A percentile compares a stretch with the other conserved stretches of the same genome.
These are phyloP conservation scores for Herpomyces periplanetae DNA, from an alignment of 2,329 filamentous ascomycete genomes.

Conservation along the genomic window DNA sequence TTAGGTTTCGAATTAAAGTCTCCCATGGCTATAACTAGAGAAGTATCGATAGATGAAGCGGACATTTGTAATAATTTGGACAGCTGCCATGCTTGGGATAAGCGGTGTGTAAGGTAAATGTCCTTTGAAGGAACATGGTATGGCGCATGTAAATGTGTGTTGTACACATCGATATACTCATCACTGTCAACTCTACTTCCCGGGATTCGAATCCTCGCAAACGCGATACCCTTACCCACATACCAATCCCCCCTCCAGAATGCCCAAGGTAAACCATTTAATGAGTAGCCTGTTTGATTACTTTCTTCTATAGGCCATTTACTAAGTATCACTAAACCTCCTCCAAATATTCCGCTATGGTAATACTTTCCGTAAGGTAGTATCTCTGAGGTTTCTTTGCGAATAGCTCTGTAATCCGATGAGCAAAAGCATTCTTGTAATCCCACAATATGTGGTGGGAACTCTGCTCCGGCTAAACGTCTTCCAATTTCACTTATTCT, in stretches of 20 bases:
- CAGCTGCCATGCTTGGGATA: constrained; percentile 77
- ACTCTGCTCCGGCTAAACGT: constrained; percentile 25
- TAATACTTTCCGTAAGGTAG: constrained; percentile 84
- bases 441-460: constrained; percentile 46
- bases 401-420: constrained; percentile 40
- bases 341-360: constrained; percentile 51
- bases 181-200: constrained; percentile 18
- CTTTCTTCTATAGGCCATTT: constrained; percentile 73
- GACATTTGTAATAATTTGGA: constrained; percentile 54
- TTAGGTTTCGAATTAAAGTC: constrained; percentile 91
- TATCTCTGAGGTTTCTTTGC: constrained; percentile 25
- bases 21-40: constrained; percentile 47
- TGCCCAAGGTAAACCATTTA: constrained; percentile 68
- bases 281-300: constrained; percentile 46
- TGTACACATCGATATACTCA: constrained; percentile 54
- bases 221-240: constrained; percentile 71
- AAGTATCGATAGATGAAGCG: constrained; percentile 31
- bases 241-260: constrained; percentile 90
- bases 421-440: constrained; percentile 82
- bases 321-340: constrained; percentile 53
- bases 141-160: constrained; percentile 63
- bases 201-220: constrained; percentile 33
- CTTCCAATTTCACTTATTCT: constrained; percentile 50
- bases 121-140: constrained; percentile 44
- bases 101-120: constrained; percentile 59